Conservation (phyloP, 1,284 basidiomycete species). For the Heterobasidion irregulare region DNA sequence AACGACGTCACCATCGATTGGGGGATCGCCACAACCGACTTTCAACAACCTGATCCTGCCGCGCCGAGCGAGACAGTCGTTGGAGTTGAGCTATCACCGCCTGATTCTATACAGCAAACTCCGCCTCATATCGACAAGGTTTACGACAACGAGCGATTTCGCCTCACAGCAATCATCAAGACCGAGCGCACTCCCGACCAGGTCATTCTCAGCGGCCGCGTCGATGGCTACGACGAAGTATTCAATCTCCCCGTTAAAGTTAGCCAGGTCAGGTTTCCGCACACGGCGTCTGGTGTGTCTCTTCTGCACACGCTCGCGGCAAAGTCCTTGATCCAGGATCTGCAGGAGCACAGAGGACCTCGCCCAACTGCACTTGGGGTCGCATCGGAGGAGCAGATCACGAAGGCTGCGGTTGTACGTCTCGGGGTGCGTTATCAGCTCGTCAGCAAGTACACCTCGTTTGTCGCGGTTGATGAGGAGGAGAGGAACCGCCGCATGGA, state of each 20-base stretch:
- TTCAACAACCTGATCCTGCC: constrained; percentile 9
- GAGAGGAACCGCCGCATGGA: neutral
- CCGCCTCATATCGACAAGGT: constrained; percentile 32
- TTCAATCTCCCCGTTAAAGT: constrained; percentile 31
- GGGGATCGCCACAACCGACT: constrained; percentile 19
- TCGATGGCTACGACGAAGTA: constrained; percentile 20
- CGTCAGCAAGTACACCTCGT: constrained; percentile 43
- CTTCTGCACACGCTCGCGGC: constrained; percentile 49
- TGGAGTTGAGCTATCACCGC: neutral
- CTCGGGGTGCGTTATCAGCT: constrained; percentile 45
- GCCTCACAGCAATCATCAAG: constrained; percentile 34
- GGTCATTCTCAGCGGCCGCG: constrained; percentile 29
- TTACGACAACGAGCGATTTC: constrained; percentile 36
- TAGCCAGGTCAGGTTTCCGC: constrained; percentile 4
- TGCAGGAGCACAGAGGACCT: constrained; percentile 20
- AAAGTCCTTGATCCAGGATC: constrained; percentile 38
- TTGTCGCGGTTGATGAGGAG: constrained; percentile 38
- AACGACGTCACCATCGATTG: constrained; percentile 40
- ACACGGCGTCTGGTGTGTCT: constrained; percentile 12
- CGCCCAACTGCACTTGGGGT: neutral
- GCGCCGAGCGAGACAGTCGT: no score
- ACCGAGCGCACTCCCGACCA: constrained; percentile 24
- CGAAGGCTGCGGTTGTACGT: constrained; percentile 35
- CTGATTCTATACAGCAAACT: constrained; percentile 32
- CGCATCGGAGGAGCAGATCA: constrained; percentile 23